Evolutionary conservation across 2,329 filamentous ascomycete genomes (phyloP), one percentile per base, ranked within the genome.

Genomic region (Fusarium humuli): DNA sequence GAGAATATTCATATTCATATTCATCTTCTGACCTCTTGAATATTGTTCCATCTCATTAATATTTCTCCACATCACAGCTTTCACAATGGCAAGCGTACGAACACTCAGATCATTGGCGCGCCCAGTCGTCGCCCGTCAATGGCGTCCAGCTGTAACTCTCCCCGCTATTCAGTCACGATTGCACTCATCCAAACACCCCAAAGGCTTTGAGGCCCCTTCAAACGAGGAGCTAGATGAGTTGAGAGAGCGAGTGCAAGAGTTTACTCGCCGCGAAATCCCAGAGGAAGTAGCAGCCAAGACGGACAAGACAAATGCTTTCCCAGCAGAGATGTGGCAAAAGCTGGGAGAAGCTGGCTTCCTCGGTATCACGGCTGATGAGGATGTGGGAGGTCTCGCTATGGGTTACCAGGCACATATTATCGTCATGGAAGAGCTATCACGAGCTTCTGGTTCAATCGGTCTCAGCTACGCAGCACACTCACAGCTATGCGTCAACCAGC

Each of bases 391-490:
- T 4, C 81, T 98, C 47, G 93, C 86, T 2, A 91, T 98, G 90
- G 96, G 96, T 13, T 99, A 98, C 81, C 95, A 98, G 83, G 95
- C 96, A 46, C 96, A 99, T 82, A 97, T 94, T 78, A 85, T 97
- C 9, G 94, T 98, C 47, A 92, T 98, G 89, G 96, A 99, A 82
- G 96, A 98, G 84, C 85, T 99, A 44, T 96, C 92, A 60, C 88
- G 95, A 62, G 95, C 95, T 5, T 95, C 92, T 55, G 94, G 83
- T 16, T 92, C 90, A 67, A 94, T 97, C 75, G 95, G 90, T 0
- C 87, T 99, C 48, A 97, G 93, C 73, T 99, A 98, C 79, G 95
- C 95, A 4, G 96, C 96, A 10, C 96, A 99, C 82, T 96, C 92
- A 30, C 96, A 99, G 81, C 87, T 99, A 54, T 98, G 96, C 82